phyloP scores from a whole-genome alignment of 1,139 yeast genomes.

The Kluyveromyces sp. region DNA sequence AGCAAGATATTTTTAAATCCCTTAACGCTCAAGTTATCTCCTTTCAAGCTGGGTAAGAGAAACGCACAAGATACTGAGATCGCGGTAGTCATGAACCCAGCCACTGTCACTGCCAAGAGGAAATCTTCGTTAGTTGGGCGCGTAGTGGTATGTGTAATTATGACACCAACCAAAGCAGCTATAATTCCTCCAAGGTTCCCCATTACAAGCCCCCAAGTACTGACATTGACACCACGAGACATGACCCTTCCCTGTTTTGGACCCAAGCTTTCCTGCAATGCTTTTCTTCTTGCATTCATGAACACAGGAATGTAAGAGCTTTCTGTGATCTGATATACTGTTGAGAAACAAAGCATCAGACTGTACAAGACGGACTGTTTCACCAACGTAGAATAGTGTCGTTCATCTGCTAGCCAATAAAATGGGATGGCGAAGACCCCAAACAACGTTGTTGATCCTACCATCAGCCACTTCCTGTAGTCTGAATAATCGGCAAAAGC shows the following conservation, averaged over 20 bases:
- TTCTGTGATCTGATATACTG: constrained; percentile 38
- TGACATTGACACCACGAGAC: constrained; percentile 36
- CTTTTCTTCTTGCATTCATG: constrained; percentile 24
- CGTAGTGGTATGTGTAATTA: constrained; percentile 32
- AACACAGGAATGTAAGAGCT: constrained; percentile 41
- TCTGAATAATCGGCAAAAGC: constrained; percentile 42
- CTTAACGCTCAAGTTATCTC: constrained; percentile 11
- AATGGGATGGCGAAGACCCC: constrained; percentile 39
- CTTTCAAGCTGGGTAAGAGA: constrained; percentile 35
- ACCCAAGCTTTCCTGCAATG: neutral
- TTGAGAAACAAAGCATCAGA: constrained; percentile 32
- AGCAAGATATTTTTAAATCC: neutral
- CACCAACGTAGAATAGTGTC: constrained; percentile 27
- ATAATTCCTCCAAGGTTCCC: constrained; percentile 40
- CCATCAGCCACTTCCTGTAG: constrained; percentile 35
- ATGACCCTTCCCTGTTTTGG: constrained; percentile 20
- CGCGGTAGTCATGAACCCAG: constrained; percentile 36
- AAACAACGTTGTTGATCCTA: constrained; percentile 33
- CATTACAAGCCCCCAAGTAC: constrained; percentile 37
- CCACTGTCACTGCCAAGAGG: constrained; percentile 38
- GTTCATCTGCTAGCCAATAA: constrained; percentile 31
- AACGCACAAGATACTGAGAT: constrained; percentile 31
- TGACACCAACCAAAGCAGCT: constrained; percentile 38
- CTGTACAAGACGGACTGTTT: constrained; percentile 35
- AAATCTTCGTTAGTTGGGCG: constrained; percentile 33